Conservation (phyloP, 768 basidiomycete genomes). For the Gyrodon lividus region DNA sequence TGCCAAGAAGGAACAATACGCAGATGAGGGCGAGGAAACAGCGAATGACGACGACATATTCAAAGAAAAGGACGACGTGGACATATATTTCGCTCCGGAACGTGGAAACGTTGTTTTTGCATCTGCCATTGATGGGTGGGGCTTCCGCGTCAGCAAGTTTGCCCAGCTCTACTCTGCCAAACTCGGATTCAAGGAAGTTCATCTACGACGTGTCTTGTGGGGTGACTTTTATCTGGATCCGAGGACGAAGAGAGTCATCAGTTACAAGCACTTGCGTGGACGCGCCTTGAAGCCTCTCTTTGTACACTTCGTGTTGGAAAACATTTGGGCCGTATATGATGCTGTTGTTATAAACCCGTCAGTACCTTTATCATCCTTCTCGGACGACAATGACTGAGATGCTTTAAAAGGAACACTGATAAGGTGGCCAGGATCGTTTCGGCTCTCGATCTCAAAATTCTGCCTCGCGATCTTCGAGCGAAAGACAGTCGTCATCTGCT, state of each 20-base stretch:
- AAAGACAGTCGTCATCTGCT: constrained; percentile 87
- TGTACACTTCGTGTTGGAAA: constrained; percentile 96
- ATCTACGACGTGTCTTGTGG: constrained; percentile 87
- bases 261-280: constrained; percentile 85
- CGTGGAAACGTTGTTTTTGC: constrained; percentile 96
- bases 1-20: constrained; percentile 67
- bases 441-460: constrained; percentile 78
- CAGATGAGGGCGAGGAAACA: constrained; percentile 61
- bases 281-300: constrained; percentile 90
- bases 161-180: constrained; percentile 90
- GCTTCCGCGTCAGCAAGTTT: constrained; percentile 91
- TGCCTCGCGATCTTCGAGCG: constrained; percentile 84
- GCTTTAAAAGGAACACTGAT: constrained; percentile 69
- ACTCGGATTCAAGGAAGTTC: constrained; percentile 86
- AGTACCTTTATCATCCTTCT: constrained; percentile 34
- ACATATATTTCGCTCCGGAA: constrained; percentile 96
- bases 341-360: constrained; percentile 87
- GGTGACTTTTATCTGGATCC: constrained; percentile 97
- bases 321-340: constrained; percentile 97
- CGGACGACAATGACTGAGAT: constrained; percentile 12
- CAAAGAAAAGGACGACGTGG: constrained; percentile 96
- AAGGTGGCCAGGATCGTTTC: constrained; percentile 87
- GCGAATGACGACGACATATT: constrained; percentile 66
- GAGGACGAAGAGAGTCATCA: constrained; percentile 91
- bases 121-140: constrained; percentile 96